Base-by-base conservation (phyloP, 345 rosid species). In the Cardamine occulta region DNA sequence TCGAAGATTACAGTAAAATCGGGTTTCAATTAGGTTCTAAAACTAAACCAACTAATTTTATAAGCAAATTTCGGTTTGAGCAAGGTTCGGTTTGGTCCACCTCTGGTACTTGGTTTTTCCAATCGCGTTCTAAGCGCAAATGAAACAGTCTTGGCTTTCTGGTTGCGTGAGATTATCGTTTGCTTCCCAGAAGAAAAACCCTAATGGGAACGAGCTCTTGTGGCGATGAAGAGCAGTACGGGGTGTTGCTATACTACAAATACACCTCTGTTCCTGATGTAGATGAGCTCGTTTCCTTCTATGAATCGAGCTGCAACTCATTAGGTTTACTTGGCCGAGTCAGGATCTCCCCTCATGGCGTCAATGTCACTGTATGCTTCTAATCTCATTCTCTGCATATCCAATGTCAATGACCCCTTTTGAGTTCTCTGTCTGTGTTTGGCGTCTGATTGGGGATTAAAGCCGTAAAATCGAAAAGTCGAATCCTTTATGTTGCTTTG, bases 271-370 rank as follows among this genome's bases (percentile, higher is more conserved):
- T 95, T 59, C 80, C 85, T 10, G 86, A 87, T 82, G 80, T 94
- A 23, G 40, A 84, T 55, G 85, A 85, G 18, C 96, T 95, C 70
- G 77, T 79, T 63, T 80, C 89, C 64, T 90, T 88, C 82, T 95
- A 89, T 80, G 78, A 86, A n/a, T 85, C 89, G n/a, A 90, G 80
- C 74, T 94, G 97, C 90, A 76, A 52, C 81, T 82, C 87, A 18
- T 89, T 90, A 53, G 76, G 81, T 54, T 88, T 94, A 52, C 92
- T 90, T 59, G 97, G 98, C 75, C 93, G 96, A 8, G 89, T 90
- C 72, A 91, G 98, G 47, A 76, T 94, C 85, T 90, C 97, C 47
- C 48, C 87, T 55, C 70, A 82, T 32, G 97, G 97, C 74, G 97
- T 94, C 80, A 94, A 91, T 62, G 97, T 91, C 85, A 94, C 97